Percentiles rank a stretch among this genome's conserved stretches.
phyloP scores from a whole-genome alignment of 1,284 basidiomycete genomes.

The Boletus hoseneyae region DNA sequence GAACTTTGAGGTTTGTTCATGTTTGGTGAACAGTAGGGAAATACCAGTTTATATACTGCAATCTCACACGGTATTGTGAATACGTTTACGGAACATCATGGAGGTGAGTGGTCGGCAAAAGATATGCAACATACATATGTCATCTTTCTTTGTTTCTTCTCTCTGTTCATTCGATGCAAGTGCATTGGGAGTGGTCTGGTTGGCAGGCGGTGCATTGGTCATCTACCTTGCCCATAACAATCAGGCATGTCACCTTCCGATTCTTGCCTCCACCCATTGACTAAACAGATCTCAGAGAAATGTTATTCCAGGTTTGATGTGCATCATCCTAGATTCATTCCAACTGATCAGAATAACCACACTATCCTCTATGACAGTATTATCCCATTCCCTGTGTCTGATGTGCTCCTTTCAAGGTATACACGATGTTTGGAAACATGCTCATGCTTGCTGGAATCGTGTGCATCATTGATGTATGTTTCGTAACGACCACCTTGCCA shows the following conservation, averaged over 20 bases:
- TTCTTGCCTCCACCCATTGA: not conserved
- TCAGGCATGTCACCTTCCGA: conserved; percentile 40
- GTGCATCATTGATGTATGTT: conserved; percentile 86
- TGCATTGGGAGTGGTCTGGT: conserved; percentile 58
- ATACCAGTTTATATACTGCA: not conserved
- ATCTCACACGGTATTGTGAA: conserved; percentile 56
- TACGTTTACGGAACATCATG: conserved; percentile 91
- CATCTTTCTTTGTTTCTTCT: conserved; percentile 15
- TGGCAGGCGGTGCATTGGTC: conserved; percentile 87
- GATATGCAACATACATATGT: conserved; percentile 92
- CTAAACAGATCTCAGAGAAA: conserved; percentile 50
- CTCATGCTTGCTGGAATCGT: conserved; percentile 84
- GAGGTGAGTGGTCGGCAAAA: conserved; percentile 80
- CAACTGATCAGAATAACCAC: conserved; percentile 5
- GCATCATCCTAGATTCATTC: conserved; percentile 22
- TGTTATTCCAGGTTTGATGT: conserved; percentile 84
- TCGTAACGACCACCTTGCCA: conserved; percentile 47
- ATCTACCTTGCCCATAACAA: conserved; percentile 85
- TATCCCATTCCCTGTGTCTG: conserved; percentile 1
- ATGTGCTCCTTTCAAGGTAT: conserved; percentile 51
- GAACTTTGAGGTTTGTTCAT: no score
- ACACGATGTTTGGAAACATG: conserved; percentile 82
- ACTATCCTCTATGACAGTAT: conserved; percentile 36
- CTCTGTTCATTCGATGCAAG: conserved; percentile 24
- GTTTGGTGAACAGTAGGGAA: no score